Percentiles rank a stretch among this genome's conserved stretches.
These are phyloP conservation scores for Alternaria tenuissima DNA, from an alignment of 2,329 filamentous ascomycete genomes.

Conservation along the genomic window DNA sequence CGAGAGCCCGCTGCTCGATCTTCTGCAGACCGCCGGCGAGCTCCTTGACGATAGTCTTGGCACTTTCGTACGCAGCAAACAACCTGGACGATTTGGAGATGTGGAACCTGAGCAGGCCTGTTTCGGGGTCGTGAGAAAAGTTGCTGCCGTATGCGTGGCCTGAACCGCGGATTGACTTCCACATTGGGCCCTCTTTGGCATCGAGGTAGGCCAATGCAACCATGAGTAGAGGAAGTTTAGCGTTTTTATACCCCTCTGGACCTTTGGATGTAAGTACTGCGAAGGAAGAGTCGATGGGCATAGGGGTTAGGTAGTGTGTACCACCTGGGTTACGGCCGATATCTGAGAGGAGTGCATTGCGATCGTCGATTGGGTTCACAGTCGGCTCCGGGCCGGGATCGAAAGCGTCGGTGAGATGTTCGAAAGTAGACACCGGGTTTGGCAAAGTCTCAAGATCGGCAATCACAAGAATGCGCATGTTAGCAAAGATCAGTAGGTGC, in stretches of 20 bases:
- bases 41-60: slow-evolving; percentile 75
- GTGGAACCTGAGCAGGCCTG: slow-evolving; percentile 81
- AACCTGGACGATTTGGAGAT: slow-evolving; percentile 92
- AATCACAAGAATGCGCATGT: slow-evolving; percentile 85
- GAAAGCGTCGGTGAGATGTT: slow-evolving; percentile 61
- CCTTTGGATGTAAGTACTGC: slow-evolving; percentile 78
- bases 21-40: slow-evolving; percentile 74
- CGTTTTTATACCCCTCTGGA: slow-evolving; percentile 76
- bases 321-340: slow-evolving; percentile 79
- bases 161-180: slow-evolving; percentile 90
- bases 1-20: slow-evolving; percentile 83
- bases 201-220: slow-evolving; percentile 93
- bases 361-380: slow-evolving; percentile 75
- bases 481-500: slow-evolving; percentile 81
- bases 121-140: slow-evolving; percentile 80
- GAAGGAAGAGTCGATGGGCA: slow-evolving; percentile 93
- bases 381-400: slow-evolving; percentile 60
- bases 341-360: slow-evolving; percentile 74
- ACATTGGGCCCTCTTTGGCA: slow-evolving; percentile 93
- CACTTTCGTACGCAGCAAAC: slow-evolving; percentile 82
- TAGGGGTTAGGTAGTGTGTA: slow-evolving; percentile 81
- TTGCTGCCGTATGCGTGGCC: slow-evolving; percentile 90
- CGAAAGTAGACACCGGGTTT: slow-evolving; percentile 82
- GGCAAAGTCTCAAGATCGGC: slow-evolving; percentile 78
- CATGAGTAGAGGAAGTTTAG: slow-evolving; percentile 80